A percentile compares a stretch with the other conserved stretches of the same genome.
phyloP scores from a whole-genome alignment of 1,284 basidiomycete genomes.

The Fomitopsis palustris region DNA sequence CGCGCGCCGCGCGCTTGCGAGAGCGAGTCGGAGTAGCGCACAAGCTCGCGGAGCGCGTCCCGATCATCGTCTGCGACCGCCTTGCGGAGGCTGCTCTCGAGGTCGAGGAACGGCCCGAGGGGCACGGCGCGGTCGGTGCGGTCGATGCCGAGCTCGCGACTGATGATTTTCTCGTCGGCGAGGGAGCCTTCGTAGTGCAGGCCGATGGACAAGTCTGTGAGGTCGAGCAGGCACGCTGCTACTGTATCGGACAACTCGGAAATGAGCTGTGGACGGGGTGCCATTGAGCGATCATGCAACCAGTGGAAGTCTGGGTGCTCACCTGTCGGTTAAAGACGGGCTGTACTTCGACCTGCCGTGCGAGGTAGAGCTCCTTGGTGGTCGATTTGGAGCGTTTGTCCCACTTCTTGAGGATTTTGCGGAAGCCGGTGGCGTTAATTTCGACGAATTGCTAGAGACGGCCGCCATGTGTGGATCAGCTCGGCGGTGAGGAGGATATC shows the following conservation, averaged over 20 bases:
- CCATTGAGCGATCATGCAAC: not conserved
- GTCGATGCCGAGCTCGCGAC: conserved; percentile 70
- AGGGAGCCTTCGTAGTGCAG: conserved; percentile 63
- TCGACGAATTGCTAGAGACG: conserved; percentile 87
- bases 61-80: conserved; percentile 63
- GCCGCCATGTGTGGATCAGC: conserved; percentile 20
- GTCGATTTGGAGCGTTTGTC: conserved; percentile 95
- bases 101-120: conserved; percentile 78
- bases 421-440: conserved; percentile 96
- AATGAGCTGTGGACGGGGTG: conserved; percentile 62
- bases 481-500: conserved; percentile 11
- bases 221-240: conserved; percentile 88
- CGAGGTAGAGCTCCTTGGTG: conserved; percentile 95
- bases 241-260: conserved; percentile 95
- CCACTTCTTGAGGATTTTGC: conserved; percentile 99
- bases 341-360: conserved; percentile 97
- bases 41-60: conserved; percentile 63
- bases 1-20: conserved; percentile 55
- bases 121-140: conserved; percentile 56
- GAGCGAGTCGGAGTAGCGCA: conserved; percentile 69
- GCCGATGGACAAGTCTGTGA: conserved; percentile 81
- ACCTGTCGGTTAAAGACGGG: conserved; percentile 97
- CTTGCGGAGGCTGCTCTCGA: conserved; percentile 83
- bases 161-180: conserved; percentile 52
- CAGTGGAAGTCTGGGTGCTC: conserved; percentile 17